These are phyloP conservation scores for Scheffersomyces parashehatae DNA, from an alignment of 1,139 yeast genomes.

Conservation along the genomic window DNA sequence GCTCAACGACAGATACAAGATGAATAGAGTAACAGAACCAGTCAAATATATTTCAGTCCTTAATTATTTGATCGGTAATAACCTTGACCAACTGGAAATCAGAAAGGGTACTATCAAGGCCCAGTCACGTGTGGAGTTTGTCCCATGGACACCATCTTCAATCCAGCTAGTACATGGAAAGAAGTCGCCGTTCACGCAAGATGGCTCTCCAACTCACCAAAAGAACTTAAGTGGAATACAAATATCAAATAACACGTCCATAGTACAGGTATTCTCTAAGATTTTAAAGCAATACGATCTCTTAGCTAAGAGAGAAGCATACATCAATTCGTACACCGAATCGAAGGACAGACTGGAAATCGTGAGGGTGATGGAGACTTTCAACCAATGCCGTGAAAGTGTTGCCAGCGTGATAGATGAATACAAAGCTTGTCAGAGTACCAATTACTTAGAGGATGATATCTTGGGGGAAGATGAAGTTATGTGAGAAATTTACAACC, in stretches of 20 bases:
- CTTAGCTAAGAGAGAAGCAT: conserved; percentile 79
- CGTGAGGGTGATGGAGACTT: conserved; percentile 63
- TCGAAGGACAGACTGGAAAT: conserved; percentile 47
- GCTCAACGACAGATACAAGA: conserved; percentile 73
- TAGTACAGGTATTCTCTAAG: conserved; percentile 63
- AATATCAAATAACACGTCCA: conserved; percentile 76
- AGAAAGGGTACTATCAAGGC: conserved; percentile 79
- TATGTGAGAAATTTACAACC: conserved; percentile 5
- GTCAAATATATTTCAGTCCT: conserved; percentile 66
- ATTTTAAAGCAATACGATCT: conserved; percentile 78
- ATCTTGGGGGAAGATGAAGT: conserved; percentile 18
- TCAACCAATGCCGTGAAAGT: conserved; percentile 75
- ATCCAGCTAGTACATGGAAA: conserved; percentile 78
- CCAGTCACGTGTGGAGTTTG: conserved; percentile 76
- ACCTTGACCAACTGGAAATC: conserved; percentile 69
- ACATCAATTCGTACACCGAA: conserved; percentile 73
- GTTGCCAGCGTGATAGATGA: conserved; percentile 71
- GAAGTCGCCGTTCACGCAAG: conserved; percentile 54
- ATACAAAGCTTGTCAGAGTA: conserved; percentile 61
- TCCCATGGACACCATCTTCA: conserved; percentile 85
- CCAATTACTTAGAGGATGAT: conserved; percentile 54
- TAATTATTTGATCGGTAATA: conserved; percentile 71
- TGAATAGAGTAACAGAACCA: conserved; percentile 57
- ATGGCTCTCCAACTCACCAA: conserved; percentile 12
- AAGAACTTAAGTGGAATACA: conserved; percentile 66